Percentiles rank a stretch among this genome's conserved stretches.
These are phyloP conservation scores for Sarcocystis neurona DNA, from an alignment of 169 alveolate genomes.

Conservation along the genomic window DNA sequence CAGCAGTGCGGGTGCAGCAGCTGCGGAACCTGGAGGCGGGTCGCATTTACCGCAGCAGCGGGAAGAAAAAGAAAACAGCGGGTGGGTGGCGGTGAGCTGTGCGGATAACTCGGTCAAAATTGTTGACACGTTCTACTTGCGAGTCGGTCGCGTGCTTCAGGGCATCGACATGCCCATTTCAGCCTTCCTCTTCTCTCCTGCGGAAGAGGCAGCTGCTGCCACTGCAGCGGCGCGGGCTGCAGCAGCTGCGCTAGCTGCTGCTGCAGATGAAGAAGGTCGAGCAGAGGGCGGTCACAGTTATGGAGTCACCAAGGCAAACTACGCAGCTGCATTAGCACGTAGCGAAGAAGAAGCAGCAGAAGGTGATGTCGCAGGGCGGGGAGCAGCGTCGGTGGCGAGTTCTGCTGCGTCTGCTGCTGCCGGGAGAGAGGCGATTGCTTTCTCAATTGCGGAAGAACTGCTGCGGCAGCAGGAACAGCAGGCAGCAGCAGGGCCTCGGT, in stretches of 20 bases:
- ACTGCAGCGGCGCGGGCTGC: background rate
- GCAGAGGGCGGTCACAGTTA: background rate
- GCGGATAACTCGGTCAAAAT: slow-evolving; percentile 52
- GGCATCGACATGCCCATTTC: slow-evolving; percentile 56
- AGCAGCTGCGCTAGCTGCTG: background rate
- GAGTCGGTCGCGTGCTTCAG: background rate
- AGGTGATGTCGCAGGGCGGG: background rate
- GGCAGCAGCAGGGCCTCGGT: no score
- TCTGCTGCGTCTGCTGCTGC: background rate
- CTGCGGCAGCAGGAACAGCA: background rate
- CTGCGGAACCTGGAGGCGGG: background rate
- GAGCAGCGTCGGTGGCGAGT: background rate
- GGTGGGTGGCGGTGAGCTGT: slow-evolving; percentile 50
- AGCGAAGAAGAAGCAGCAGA: background rate
- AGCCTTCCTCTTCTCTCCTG: background rate
- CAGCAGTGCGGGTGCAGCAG: background rate
- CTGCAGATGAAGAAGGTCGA: background rate
- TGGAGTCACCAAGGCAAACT: background rate
- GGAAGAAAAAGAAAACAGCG: no score
- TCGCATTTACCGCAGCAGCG: background rate
- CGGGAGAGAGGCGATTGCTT: background rate
- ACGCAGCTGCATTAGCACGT: background rate
- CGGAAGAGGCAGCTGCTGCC: background rate
- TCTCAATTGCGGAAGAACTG: background rate
- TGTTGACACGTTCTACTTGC: slow-evolving; percentile 15